phyloP scores from a whole-genome alignment of 306 rosid species.

The Adenanthera pavonina region DNA sequence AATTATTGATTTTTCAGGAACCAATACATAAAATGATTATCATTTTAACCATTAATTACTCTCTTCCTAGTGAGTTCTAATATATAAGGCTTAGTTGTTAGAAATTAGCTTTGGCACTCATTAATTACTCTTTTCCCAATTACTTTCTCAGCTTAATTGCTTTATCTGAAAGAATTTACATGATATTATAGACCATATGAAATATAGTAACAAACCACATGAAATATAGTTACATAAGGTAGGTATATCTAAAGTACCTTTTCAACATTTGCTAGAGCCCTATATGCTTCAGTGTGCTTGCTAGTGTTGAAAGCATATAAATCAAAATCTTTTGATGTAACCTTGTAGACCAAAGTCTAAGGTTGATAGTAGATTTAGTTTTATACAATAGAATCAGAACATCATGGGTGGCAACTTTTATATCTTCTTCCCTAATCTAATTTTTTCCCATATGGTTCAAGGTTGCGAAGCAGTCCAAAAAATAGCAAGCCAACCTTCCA shows the following conservation, averaged over 20 bases:
- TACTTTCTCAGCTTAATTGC: not conserved
- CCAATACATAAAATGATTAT: too few relatives aligned
- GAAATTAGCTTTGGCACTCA: too few relatives aligned
- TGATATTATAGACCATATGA: not conserved
- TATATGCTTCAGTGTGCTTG: conserved; percentile 75
- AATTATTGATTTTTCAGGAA: too few relatives aligned
- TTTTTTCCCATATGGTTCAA: conserved; percentile 77
- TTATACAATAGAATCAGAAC: conserved; percentile 97
- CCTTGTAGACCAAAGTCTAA: conserved; percentile 96
- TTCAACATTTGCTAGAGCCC: conserved; percentile 83
- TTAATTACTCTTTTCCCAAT: not conserved
- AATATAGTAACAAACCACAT: not conserved
- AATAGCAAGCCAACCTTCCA: conserved; percentile 96
- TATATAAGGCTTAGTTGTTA: too few relatives aligned
- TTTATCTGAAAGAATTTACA: conserved; percentile 32
- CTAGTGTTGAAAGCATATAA: conserved; percentile 79
- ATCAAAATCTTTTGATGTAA: conserved; percentile 79
- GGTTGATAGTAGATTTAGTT: conserved; percentile 89
- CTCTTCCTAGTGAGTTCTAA: too few relatives aligned
- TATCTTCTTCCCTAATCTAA: conserved; percentile 96
- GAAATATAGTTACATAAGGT: conserved; percentile 12
- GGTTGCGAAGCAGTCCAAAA: conserved; percentile 95
- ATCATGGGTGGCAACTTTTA: conserved; percentile 86
- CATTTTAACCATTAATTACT: too few relatives aligned
- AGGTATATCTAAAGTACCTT: conserved; percentile 60